Conservation (phyloP, 345 rosid genomes). For the Pelargonium nanum region DNA sequence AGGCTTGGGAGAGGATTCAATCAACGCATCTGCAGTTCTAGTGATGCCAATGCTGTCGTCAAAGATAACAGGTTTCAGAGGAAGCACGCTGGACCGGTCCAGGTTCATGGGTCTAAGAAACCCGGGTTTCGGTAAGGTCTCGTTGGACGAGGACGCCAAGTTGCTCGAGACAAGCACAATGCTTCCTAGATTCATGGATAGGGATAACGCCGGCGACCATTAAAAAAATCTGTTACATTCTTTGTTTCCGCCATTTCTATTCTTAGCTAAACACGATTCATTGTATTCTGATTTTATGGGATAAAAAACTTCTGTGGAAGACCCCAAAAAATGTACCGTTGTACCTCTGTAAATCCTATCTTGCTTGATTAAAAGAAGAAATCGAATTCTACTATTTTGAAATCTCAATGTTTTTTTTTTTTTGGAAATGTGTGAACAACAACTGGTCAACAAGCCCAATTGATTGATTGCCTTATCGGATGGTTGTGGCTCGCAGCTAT, state of each 20-base stretch:
- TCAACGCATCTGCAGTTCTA: constrained; percentile 85
- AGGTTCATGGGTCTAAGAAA: constrained; percentile 55
- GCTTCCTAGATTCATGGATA: constrained; percentile 17
- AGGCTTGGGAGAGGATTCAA: constrained; percentile 81
- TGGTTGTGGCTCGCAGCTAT: background rate
- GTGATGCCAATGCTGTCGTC: constrained; percentile 99
- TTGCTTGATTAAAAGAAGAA: constrained; percentile 2
- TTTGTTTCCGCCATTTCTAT: too few species aligned
- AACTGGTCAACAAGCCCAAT: too few species aligned
- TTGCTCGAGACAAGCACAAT: constrained; percentile 24
- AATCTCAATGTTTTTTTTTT: too few species aligned
- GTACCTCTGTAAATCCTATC: background rate
- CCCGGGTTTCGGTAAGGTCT: constrained; percentile 56
- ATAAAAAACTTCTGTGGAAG: background rate
- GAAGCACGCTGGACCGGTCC: constrained; percentile 50
- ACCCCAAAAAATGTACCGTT: background rate
- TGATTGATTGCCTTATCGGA: background rate
- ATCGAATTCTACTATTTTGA: background rate
- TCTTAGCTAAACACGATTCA: too few species aligned
- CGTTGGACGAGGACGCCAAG: constrained; percentile 37
- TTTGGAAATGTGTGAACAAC: background rate
- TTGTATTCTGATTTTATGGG: too few species aligned
- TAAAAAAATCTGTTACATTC: background rate
- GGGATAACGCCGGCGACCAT: background rate
- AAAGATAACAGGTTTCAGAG: constrained; percentile 80